Conservation (phyloP, 306 rosid species). For the Begonia peltatifolia region DNA sequence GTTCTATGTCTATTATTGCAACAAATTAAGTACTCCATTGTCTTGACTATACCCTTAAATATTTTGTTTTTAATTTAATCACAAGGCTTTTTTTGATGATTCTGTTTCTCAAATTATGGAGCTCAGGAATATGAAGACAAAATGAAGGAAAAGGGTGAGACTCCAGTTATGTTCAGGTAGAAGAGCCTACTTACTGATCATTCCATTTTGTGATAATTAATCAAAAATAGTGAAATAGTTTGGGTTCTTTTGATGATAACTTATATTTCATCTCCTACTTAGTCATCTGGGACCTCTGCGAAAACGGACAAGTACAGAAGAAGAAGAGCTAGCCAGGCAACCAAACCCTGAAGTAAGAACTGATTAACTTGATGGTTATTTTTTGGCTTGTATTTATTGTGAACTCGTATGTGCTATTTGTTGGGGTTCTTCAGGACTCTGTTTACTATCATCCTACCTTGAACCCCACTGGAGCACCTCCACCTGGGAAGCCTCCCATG, state of each 20-base stretch:
- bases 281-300: conserved; percentile 95
- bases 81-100: too few relatives aligned
- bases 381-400: neutral
- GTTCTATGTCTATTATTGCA: too few relatives aligned
- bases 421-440: conserved; percentile 11
- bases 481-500: conserved; percentile 99
- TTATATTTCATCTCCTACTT: conserved; percentile 20
- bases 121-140: conserved; percentile 82
- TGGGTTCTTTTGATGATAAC: conserved; percentile 14
- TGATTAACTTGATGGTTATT: neutral
- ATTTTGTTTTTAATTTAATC: too few relatives aligned
- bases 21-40: too few relatives aligned
- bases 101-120: too few relatives aligned
- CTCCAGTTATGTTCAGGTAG: conserved; percentile 98
- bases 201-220: too few relatives aligned
- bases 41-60: too few relatives aligned
- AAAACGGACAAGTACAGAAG: conserved; percentile 71
- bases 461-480: conserved; percentile 99
- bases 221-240: neutral
- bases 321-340: conserved; percentile 80
- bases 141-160: conserved; percentile 84
- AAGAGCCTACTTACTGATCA: neutral
- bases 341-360: conserved; percentile 77
- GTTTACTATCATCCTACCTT: conserved; percentile 52
- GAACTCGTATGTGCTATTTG: conserved; percentile 3